Evolutionary conservation across 2,329 filamentous ascomycete species (phyloP), one percentile per base, ranked within the genome.

Genomic region (Ambrosiella cleistominuta): DNA sequence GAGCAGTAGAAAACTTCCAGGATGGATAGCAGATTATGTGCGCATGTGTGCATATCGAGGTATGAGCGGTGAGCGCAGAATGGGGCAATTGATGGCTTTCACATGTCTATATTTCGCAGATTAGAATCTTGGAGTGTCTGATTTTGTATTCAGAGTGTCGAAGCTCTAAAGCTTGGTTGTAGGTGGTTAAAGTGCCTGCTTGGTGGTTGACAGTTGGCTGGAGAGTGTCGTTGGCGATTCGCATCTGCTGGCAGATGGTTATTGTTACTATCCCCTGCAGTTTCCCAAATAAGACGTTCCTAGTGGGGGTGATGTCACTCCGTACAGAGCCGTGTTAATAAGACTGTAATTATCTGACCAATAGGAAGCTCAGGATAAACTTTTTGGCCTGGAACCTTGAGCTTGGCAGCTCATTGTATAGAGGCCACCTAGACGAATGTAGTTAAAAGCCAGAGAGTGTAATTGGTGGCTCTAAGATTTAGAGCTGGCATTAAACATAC

Each of bases 351-450:
- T 51, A 51, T 51, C 47, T 2, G 8, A 19, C 47, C 47, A 51
- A 51, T 51, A 35, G 27, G 8, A 51, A 35, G 6, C 2, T 11
- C 8, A 8, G 5, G 47, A 51, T 51, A 51, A 51, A 11, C 3
- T 36, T 51, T 9, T 51, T 11, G n/a, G n/a, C 35, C 47, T 42
- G 3, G 35, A 15, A 13, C 45, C 17, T 42, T 42, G 17, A 40
- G 35, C 39, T 8, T 13, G 38, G 40, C 39, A 19, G 17, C 27
- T 50, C 27, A 55, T 36, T 50, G 35, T 17, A 47, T 59, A 59
- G 52, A 59, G 58, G 58, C 58, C 58, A 60, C 54, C 54, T 60
- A 57, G 58, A 57, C 58, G 6, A 36, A 51, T 17, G 8, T 12
- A 35, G 19, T 51, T 35, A 47, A 47, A 15, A 17, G 13, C 44